Evolutionary conservation across 2,329 filamentous ascomycete species (phyloP).

Genomic region (Diplodia sapinea): DNA sequence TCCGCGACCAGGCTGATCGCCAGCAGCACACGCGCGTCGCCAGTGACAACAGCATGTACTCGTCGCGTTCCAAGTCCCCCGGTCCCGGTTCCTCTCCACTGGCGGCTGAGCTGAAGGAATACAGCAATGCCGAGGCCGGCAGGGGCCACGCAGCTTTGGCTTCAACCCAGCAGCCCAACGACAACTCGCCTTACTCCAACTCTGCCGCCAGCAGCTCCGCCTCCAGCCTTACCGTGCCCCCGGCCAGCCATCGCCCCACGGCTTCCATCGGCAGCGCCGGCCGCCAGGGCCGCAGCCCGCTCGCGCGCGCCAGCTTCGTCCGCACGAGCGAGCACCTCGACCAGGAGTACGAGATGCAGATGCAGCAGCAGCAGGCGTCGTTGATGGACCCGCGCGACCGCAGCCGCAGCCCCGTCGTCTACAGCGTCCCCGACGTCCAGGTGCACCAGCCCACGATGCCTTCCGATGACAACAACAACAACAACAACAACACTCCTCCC

Average conservation of each 20-base stretch:
- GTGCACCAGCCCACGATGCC: slow-evolving; percentile 42
- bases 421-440: not conserved
- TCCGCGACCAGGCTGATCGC: slow-evolving; percentile 36
- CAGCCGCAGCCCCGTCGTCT: slow-evolving; percentile 17
- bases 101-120: slow-evolving; percentile 13
- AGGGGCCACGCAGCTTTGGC: slow-evolving; percentile 9
- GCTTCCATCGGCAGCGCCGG: slow-evolving; percentile 15
- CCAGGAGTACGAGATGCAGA: slow-evolving; percentile 43
- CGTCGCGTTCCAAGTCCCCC: slow-evolving; percentile 24
- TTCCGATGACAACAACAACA: slow-evolving; percentile 34
- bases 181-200: slow-evolving; percentile 20
- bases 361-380: slow-evolving; percentile 41
- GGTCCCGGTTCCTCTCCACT: slow-evolving; percentile 18
- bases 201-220: slow-evolving; percentile 15
- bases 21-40: slow-evolving; percentile 38
- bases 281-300: slow-evolving; percentile 49
- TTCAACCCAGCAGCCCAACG: not conserved
- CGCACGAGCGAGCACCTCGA: slow-evolving; percentile 43
- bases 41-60: slow-evolving; percentile 35
- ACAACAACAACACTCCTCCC: not conserved
- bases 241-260: slow-evolving; percentile 6
- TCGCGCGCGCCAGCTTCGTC: slow-evolving; percentile 54
- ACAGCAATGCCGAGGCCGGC: slow-evolving; percentile 9
- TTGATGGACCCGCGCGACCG: slow-evolving; percentile 27
- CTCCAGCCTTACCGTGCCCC: slow-evolving; percentile 7